Conservation (phyloP, 2,329 filamentous ascomycete species). For the Aspergillus puulaauensis region DNA sequence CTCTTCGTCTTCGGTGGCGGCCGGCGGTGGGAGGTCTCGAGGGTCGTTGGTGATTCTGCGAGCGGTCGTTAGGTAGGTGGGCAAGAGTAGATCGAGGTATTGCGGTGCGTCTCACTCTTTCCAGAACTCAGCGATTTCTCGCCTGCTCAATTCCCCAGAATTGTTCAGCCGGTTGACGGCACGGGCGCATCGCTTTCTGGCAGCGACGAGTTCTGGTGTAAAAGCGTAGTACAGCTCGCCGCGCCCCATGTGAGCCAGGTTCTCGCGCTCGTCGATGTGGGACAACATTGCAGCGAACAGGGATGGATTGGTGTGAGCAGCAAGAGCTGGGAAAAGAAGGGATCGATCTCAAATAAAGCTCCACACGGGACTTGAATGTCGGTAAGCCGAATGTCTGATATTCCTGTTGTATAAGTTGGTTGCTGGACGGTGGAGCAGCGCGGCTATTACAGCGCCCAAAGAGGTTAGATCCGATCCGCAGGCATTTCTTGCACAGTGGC, state of each 20-base stretch:
- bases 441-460: not conserved
- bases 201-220: slow-evolving; percentile 60
- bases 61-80: not conserved
- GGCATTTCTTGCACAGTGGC: not conserved
- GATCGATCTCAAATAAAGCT: no score
- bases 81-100: no score
- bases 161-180: slow-evolving; percentile 58
- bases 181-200: slow-evolving; percentile 58
- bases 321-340: no score
- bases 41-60: not conserved
- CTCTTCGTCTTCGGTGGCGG: slow-evolving; percentile 13
- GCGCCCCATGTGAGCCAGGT: slow-evolving; percentile 48
- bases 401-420: no score
- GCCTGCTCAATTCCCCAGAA: not conserved
- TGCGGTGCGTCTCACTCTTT: not conserved
- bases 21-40: not conserved
- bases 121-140: not conserved
- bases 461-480: not conserved
- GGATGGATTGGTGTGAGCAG: no score
- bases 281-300: not conserved
- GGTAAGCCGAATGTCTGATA: no score
- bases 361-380: no score
- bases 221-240: slow-evolving; percentile 72
- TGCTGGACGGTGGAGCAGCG: not conserved
- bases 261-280: slow-evolving; percentile 18